Conservation (phyloP, 2,329 filamentous ascomycete genomes). For the Cercospora zeina region DNA sequence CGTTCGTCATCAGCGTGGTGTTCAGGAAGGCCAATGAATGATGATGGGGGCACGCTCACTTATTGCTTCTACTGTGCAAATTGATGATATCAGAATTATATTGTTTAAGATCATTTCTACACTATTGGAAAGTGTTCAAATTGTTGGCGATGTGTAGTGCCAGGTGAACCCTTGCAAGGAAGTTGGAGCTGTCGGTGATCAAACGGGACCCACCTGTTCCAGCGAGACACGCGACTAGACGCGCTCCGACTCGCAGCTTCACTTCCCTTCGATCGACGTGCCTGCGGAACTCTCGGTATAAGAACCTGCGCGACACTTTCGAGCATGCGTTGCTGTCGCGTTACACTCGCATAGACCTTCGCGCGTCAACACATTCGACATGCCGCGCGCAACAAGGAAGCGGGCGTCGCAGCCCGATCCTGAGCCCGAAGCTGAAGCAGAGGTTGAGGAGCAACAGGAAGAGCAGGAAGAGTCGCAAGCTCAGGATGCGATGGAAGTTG, state of each 20-base stretch:
- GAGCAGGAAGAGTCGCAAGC: conserved; percentile 10
- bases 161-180: neutral
- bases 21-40: neutral
- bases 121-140: neutral
- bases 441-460: conserved; percentile 15
- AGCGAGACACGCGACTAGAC: conserved; percentile 10
- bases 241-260: conserved; percentile 7
- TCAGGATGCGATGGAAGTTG: conserved; percentile 25
- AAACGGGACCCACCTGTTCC: conserved; percentile 3
- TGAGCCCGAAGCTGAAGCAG: conserved; percentile 12
- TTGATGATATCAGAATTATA: neutral
- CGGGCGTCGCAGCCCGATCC: conserved; percentile 12
- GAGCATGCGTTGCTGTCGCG: conserved; percentile 4
- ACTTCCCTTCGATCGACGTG: neutral
- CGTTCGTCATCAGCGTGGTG: neutral
- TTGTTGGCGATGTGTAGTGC: neutral
- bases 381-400: conserved; percentile 20
- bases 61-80: neutral
- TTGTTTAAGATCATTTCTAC: neutral
- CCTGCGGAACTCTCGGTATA: neutral
- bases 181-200: neutral
- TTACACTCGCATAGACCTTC: neutral
- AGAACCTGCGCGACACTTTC: neutral
- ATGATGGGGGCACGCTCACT: neutral
- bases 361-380: neutral